These are phyloP conservation scores for Dioszegia hungarica DNA, from an alignment of 768 basidiomycete genomes.

Conservation along the genomic window DNA sequence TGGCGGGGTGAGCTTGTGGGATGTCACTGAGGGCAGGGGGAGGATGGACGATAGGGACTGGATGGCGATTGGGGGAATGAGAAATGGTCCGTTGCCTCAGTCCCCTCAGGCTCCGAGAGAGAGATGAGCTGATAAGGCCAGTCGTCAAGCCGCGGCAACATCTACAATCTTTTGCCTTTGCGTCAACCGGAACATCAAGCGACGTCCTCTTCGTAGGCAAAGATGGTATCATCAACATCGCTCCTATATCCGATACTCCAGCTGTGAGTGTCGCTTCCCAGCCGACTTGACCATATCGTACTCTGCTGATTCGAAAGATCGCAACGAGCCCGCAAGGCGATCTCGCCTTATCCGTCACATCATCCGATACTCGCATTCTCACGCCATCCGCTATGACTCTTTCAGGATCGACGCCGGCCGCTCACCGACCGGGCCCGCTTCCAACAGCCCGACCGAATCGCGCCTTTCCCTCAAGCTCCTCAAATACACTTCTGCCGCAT, in stretches of 20 bases:
- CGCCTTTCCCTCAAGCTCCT: neutral
- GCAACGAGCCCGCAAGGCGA: conserved; percentile 4
- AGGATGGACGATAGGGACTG: conserved; percentile 14
- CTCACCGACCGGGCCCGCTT: too few species aligned
- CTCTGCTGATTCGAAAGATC: neutral
- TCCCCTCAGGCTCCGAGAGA: neutral
- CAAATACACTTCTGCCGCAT: neutral
- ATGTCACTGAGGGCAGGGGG: conserved; percentile 30
- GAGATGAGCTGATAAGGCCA: conserved; percentile 10
- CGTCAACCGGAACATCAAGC: conserved; percentile 1
- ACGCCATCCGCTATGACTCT: neutral
- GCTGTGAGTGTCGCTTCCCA: conserved; percentile 9
- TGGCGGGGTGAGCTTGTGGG: conserved; percentile 41
- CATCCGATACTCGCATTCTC: neutral
- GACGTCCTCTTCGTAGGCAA: conserved; percentile 39
- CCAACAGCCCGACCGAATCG: neutral
- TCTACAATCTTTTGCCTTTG: conserved; percentile 37
- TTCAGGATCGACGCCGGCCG: too few species aligned
- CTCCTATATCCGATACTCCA: conserved; percentile 26
- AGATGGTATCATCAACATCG: conserved; percentile 42
- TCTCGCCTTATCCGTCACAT: neutral
- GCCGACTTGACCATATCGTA: conserved; percentile 1
- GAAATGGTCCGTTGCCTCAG: conserved; percentile 30
- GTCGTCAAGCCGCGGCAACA: conserved; percentile 33
- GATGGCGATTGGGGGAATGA: conserved; percentile 26